Base-by-base conservation (phyloP, 257 asterid genomes). In the Lycium barbarum region DNA sequence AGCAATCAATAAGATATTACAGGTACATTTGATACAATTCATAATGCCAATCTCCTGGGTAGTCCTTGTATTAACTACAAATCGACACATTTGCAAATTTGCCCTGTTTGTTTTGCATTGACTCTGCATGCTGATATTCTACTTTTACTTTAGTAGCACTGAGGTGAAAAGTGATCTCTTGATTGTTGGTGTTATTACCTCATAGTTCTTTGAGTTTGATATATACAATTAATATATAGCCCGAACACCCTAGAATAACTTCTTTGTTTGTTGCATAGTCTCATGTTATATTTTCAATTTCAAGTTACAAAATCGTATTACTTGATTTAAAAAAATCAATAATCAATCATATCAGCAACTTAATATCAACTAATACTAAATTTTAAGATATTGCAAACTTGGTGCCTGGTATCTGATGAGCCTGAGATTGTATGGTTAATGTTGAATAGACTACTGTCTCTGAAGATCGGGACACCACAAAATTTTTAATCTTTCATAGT, bases 1-100 rank as follows among this genome's bases (percentile, higher is more conserved):
- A 86, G 92, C 98, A 45, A 9, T 95, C 20, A 95, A 95, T 86
- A 89, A 79, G 84, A 94, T 95, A 82, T 87, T 95, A 59, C 96
- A 93, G 98, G 98, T 95, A 68, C 76, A 68, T 68, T 49, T 68
- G 49, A 68, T 36, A 70, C 79, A 9, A 17, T 70, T 17, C 79
- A 17, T 68, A 18, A 68, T 68, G 45, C 45, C 43, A 76, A 26
- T 76, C 22, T 51, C 43, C 54, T 35, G 4, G 49, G 54, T 12
- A 15, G 59, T 83, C 78, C 80, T 66, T 65, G 80, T 38, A 26
- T 55, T 26, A 26, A 9, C 38, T 33, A 14, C 36, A 26, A 12
- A 9, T 82, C 65, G 7, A 53, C 12, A 57, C 57, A 62, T 63
- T 68, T 9, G 63, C 54, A 2, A 43, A 38, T 38, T 72, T 81